A percentile compares a stretch with the other conserved stretches of the same genome.
Conservation (phyloP, 441 rosid species). For the Gossypium schwendimanii region DNA sequence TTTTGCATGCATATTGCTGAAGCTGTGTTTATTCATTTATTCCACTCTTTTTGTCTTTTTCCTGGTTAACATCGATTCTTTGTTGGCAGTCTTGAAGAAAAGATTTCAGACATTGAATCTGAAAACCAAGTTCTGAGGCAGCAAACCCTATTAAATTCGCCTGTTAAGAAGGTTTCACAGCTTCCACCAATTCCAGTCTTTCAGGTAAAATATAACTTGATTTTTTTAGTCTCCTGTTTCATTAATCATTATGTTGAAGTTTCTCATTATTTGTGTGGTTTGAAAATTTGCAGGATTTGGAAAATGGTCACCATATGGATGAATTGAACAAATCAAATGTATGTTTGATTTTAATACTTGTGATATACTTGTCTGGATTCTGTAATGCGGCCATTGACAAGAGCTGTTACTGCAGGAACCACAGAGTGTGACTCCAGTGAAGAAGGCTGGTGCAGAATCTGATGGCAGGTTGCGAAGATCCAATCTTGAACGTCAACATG, state of each 20-base stretch:
- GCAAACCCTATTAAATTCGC: conserved; percentile 49
- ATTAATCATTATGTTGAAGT: not conserved
- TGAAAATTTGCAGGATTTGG: conserved; percentile 51
- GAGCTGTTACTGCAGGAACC: conserved; percentile 45
- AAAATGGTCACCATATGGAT: conserved; percentile 71
- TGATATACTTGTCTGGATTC: conserved; percentile 12
- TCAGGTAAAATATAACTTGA: conserved; percentile 30
- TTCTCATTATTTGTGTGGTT: not conserved
- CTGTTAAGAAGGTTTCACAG: conserved; percentile 48
- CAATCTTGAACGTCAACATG: conserved; percentile 75
- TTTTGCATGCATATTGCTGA: not conserved
- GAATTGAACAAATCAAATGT: conserved; percentile 54
- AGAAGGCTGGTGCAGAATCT: conserved; percentile 43
- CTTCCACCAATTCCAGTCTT: conserved; percentile 44
- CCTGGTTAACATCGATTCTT: conserved; percentile 14
- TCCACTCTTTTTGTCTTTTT: not conserved
- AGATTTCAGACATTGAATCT: conserved; percentile 74
- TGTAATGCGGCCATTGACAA: conserved; percentile 10
- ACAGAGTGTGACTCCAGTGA: conserved; percentile 54
- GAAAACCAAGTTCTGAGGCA: conserved; percentile 76
- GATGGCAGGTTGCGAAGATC: conserved; percentile 76
- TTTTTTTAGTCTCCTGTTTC: not conserved
- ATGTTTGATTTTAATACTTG: conserved; percentile 20
- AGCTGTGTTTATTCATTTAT: not conserved
- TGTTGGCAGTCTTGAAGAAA: conserved; percentile 80